phyloP scores from a whole-genome alignment of 176 grass and related monocot species.

The Juncus effusus region DNA sequence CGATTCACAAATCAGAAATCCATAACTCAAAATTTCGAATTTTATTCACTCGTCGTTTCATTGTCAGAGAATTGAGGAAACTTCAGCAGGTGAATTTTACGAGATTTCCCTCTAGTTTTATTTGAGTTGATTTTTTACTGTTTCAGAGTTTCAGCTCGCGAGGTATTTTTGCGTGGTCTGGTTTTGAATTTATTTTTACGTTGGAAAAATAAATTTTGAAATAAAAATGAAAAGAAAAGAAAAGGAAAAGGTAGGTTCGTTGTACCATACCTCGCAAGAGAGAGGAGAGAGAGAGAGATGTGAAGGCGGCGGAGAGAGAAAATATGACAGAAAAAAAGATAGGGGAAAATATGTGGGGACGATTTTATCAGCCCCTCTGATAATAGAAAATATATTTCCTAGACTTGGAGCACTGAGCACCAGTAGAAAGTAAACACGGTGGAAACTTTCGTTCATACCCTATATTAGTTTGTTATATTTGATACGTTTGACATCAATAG shows the following conservation, averaged over 20 bases:
- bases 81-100: slow-evolving; percentile 15
- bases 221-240: neutral
- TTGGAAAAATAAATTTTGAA: neutral
- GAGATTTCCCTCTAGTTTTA: slow-evolving; percentile 4
- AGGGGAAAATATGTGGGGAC: slow-evolving; percentile 1
- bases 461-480: neutral
- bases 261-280: slow-evolving; percentile 14
- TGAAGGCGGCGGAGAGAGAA: slow-evolving; percentile 19
- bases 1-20: slow-evolving; percentile 34
- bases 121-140: slow-evolving; percentile 1
- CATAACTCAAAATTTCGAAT: neutral
- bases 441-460: neutral
- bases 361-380: slow-evolving; percentile 1
- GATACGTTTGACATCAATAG: no score
- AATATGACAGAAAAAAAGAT: neutral
- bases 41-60: neutral
- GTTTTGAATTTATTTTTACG: neutral
- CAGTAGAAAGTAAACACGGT: neutral
- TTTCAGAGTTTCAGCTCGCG: neutral
- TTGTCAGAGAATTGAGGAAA: slow-evolving; percentile 7
- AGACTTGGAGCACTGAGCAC: neutral
- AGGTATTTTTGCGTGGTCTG: neutral
- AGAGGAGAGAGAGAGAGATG: slow-evolving; percentile 13
- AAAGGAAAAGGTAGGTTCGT: neutral
- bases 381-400: neutral